A percentile compares a stretch with the other conserved stretches of the same genome.
These are phyloP conservation scores for Diplocarpon rosae DNA, from an alignment of 2,329 filamentous ascomycete genomes.

Conservation along the genomic window DNA sequence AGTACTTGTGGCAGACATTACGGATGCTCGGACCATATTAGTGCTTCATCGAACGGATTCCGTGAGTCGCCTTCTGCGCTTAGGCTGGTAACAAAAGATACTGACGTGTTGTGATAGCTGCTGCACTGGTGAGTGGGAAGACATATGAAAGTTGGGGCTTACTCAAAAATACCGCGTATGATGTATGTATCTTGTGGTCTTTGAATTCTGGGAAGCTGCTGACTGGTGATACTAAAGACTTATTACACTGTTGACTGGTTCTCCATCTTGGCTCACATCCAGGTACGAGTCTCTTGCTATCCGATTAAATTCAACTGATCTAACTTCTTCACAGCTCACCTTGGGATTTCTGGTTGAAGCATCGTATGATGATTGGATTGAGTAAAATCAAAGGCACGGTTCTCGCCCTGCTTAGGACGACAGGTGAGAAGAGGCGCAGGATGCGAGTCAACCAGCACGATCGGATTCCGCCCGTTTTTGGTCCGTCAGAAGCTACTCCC, in stretches of 20 bases:
- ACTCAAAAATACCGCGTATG: neutral
- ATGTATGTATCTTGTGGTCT: neutral
- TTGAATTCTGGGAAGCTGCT: neutral
- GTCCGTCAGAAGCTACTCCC: too few species aligned
- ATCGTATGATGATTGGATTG: neutral
- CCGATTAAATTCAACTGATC: neutral
- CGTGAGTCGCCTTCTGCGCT: neutral
- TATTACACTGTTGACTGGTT: constrained; percentile 1
- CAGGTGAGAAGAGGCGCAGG: too few species aligned
- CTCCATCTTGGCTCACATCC: constrained; percentile 1
- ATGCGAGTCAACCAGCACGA: too few species aligned
- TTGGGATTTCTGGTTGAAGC: constrained; percentile 4
- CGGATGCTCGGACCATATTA: constrained; percentile 6
- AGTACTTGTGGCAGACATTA: neutral
- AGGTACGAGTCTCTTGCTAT: neutral
- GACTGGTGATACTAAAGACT: neutral
- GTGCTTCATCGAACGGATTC: constrained; percentile 5
- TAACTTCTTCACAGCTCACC: constrained; percentile 1
- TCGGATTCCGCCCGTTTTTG: too few species aligned
- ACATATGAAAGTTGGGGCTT: neutral
- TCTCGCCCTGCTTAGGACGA: too few species aligned
- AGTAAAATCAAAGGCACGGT: too few species aligned
- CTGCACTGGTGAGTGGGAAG: constrained; percentile 2
- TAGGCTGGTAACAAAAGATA: neutral
- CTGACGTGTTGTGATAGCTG: neutral